phyloP scores from a whole-genome alignment of 257 asterid species.

The Solanum clarkiae region DNA sequence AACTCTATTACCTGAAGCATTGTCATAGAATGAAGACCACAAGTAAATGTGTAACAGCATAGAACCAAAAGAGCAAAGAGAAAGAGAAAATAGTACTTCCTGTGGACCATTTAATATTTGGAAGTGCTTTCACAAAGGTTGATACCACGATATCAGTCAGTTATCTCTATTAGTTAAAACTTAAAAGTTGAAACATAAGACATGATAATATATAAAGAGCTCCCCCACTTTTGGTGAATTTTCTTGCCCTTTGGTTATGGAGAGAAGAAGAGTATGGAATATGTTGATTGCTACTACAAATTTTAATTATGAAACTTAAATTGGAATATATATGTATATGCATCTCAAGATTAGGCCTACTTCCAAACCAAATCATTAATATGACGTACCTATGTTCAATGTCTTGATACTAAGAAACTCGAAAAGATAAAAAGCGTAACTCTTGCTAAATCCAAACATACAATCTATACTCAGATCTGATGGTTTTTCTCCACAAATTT shows the following conservation, averaged over 20 bases:
- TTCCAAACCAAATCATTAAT: not conserved
- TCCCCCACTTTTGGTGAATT: not conserved
- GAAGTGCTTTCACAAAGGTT: not conserved
- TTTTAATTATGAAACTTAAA: not conserved
- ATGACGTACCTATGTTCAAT: not conserved
- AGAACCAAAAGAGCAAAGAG: not conserved
- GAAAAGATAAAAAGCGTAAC: not conserved
- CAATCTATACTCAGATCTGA: not conserved
- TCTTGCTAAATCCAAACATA: not conserved
- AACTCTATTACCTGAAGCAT: constrained; percentile 62
- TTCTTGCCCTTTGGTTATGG: not conserved
- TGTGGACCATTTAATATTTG: not conserved
- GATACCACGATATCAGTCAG: not conserved
- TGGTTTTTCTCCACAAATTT: not conserved
- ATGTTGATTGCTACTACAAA: not conserved
- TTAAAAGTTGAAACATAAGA: not conserved
- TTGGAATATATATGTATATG: not conserved
- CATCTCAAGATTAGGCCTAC: not conserved
- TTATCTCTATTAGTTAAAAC: not conserved
- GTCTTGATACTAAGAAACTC: not conserved
- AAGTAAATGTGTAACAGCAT: not conserved
- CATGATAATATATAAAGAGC: not conserved
- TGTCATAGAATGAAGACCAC: not conserved
- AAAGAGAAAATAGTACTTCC: not conserved
- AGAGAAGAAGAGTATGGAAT: not conserved